phyloP scores from a whole-genome alignment of 345 rosid genomes.

The Microcos paniculata region DNA sequence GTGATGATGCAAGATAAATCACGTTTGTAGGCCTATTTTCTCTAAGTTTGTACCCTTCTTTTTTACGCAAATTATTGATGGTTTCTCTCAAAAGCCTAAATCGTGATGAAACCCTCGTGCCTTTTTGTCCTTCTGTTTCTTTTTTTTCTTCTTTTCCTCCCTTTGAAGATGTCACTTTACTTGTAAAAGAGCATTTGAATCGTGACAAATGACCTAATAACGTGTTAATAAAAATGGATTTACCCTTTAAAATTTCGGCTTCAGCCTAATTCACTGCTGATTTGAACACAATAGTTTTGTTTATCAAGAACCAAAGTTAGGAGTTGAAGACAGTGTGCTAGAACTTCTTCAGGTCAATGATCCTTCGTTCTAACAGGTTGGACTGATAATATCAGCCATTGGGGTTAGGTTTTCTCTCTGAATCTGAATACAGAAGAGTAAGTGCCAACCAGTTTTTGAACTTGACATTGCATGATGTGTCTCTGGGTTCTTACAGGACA shows the following conservation, averaged over 20 bases:
- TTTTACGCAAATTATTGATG: conserved; percentile 38
- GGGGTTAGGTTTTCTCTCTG: neutral
- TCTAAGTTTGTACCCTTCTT: conserved; percentile 32
- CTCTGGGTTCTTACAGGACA: neutral
- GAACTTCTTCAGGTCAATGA: too few relatives aligned
- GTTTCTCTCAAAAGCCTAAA: conserved; percentile 52
- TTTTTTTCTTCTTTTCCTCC: conserved; percentile 1
- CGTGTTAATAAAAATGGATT: too few relatives aligned
- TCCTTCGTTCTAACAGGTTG: too few relatives aligned
- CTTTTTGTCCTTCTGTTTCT: conserved; percentile 14
- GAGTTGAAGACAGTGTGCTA: too few relatives aligned
- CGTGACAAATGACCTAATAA: conserved; percentile 12
- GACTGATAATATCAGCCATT: too few relatives aligned
- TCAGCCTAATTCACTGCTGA: neutral
- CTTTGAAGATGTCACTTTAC: conserved; percentile 1
- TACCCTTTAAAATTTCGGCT: neutral
- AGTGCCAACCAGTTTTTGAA: neutral
- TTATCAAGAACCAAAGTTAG: neutral
- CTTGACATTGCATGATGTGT: neutral
- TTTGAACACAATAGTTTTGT: neutral
- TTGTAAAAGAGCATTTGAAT: conserved; percentile 17
- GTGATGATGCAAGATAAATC: conserved; percentile 10
- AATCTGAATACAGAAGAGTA: neutral
- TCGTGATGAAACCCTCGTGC: conserved; percentile 25
- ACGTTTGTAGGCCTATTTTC: conserved; percentile 22